phyloP scores from a whole-genome alignment of 2,329 filamentous ascomycete genomes.

The Phoma herbarum region DNA sequence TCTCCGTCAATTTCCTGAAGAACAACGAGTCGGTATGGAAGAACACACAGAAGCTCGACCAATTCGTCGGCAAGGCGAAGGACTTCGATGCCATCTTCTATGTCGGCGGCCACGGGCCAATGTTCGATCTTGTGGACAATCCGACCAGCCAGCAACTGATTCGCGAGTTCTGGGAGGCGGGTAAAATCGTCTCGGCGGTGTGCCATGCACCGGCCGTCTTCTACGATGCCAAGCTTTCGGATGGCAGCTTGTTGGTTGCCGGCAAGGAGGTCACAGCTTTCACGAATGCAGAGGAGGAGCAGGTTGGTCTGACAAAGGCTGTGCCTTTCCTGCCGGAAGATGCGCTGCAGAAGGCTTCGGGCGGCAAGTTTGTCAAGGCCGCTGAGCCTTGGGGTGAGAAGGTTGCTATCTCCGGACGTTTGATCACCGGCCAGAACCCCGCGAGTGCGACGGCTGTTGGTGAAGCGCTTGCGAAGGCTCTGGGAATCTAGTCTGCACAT shows the following conservation, averaged over 20 bases:
- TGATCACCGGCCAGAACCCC: slow-evolving; percentile 62
- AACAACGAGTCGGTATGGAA: slow-evolving; percentile 69
- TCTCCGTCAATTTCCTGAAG: slow-evolving; percentile 53
- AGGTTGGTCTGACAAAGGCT: slow-evolving; percentile 49
- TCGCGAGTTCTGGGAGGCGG: slow-evolving; percentile 67
- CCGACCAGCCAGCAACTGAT: slow-evolving; percentile 66
- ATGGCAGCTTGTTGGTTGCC: slow-evolving; percentile 63
- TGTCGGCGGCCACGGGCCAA: slow-evolving; percentile 68
- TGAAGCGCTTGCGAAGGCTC: slow-evolving; percentile 54
- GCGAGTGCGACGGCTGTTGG: slow-evolving; percentile 55
- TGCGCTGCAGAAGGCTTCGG: slow-evolving; percentile 59
- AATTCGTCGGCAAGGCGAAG: slow-evolving; percentile 63
- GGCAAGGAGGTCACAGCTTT: slow-evolving; percentile 69
- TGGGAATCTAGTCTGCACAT: slow-evolving; percentile 30
- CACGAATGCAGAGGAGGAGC: slow-evolving; percentile 65
- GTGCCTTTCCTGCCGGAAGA: slow-evolving; percentile 71
- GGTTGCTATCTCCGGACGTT: slow-evolving; percentile 51
- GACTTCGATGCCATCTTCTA: slow-evolving; percentile 71
- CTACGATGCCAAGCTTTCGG: slow-evolving; percentile 61
- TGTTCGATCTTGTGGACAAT: slow-evolving; percentile 72
- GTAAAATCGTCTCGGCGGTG: slow-evolving; percentile 71
- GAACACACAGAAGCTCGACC: slow-evolving; percentile 66
- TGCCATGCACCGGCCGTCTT: slow-evolving; percentile 75
- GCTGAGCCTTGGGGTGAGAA: slow-evolving; percentile 57
- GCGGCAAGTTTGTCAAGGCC: slow-evolving; percentile 66